Evolutionary conservation across 805 yeast species (phyloP), one percentile per base, ranked within the genome.

Genomic region (Starmerella roubikii): DNA sequence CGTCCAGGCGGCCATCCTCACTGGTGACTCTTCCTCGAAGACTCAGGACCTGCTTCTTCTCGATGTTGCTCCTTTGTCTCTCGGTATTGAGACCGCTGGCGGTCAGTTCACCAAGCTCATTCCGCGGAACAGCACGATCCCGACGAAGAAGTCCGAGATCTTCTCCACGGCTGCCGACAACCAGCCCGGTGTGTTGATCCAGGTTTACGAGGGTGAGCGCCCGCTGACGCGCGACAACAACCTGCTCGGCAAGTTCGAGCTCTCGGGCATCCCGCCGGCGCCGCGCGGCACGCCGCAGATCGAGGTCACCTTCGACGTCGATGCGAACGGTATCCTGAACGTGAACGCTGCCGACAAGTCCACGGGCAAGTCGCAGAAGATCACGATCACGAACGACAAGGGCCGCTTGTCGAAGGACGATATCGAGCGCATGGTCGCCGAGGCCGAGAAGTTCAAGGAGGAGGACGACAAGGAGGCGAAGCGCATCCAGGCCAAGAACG

Each of bases 261-360:
- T 86, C 58, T 66, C 91, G 52, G 95, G 95, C 64, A 86, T 86
- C 51, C 96, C 96, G 58, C 95, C 95, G 54, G 95, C 95, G 33
- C 95, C 95, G 69, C 84, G 95, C 71, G 96, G 96, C 74, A 93
- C 81, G 51, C 96, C 96, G 59, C 94, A 85, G 71, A 79, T 86
- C 56, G 96, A 86, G 74, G 96, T 86, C 53, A 86, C 95, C 56
- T 86, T 86, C 61, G 96, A 86, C 65, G 71, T 86, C 58, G 96
- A 86, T 65, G 95, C 96, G 52, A 86, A 86, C 66, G 96, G 96
- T 72, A 86, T 86, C 67, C 71, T 86, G 67, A 86, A 86, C 66
- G 96, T 86, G 42, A 78, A 93, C 53, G 96, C 96, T 45, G 72
- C 85, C 54, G 97, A 86, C 72, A 86, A 88, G 76, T 94, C 95